Evolutionary conservation across 2,329 filamentous ascomycete genomes (phyloP).

Genomic region (Sphaerulina vaccinii): DNA sequence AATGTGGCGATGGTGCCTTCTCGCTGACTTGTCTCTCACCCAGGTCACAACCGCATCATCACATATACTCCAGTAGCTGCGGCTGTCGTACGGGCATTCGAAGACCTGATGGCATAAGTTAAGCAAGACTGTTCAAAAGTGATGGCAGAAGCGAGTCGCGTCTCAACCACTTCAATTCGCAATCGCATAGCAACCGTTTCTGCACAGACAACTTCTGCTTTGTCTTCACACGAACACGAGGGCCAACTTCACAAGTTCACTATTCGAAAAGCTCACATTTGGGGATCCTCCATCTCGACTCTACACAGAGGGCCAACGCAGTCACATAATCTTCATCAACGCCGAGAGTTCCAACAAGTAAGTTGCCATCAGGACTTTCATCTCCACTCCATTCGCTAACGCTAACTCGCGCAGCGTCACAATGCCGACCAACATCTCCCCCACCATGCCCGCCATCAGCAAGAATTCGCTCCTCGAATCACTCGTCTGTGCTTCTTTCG

Average conservation of each 20-base stretch:
- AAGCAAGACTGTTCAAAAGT: background rate
- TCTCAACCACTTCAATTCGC: background rate
- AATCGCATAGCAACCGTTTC: background rate
- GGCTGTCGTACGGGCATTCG: constrained; percentile 66
- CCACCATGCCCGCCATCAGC: constrained; percentile 1
- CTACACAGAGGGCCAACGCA: no score
- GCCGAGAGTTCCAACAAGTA: background rate
- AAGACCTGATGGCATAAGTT: constrained; percentile 31
- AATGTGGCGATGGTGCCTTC: background rate
- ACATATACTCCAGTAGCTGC: constrained; percentile 63
- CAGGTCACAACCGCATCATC: constrained; percentile 70
- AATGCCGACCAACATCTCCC: constrained; percentile 15
- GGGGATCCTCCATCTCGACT: no score
- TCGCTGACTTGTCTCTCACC: background rate
- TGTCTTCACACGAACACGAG: background rate
- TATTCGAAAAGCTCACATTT: no score
- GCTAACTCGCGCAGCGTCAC: background rate
- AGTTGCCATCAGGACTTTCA: background rate
- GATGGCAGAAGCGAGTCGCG: background rate
- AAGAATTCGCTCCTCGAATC: constrained; percentile 13
- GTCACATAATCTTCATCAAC: background rate
- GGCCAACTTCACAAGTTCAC: background rate
- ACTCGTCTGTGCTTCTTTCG: constrained; percentile 12
- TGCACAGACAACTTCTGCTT: background rate
- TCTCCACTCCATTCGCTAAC: background rate